Evolutionary conservation across 148 eudicot genomes (phyloP), one percentile per base, ranked within the genome.

Genomic region (Persicaria tinctoria): DNA sequence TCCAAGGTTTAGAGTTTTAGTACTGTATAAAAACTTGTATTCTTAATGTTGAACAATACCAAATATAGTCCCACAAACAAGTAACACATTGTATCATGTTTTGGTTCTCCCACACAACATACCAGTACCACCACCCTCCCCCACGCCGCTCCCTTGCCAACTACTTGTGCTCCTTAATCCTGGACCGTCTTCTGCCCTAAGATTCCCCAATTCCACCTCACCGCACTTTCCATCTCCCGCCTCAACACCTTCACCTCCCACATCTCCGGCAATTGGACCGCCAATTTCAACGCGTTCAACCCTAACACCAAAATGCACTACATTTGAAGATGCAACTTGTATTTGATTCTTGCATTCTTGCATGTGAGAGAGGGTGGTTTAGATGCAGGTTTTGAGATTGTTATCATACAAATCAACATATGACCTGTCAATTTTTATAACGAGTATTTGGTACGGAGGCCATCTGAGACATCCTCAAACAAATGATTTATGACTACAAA

Each of bases 131-230:
- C 59, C 73, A 84, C 76, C 5, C 46, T 70, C 76, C 47, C 79
- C 53, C 72, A 79, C 75, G 68, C 74, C 4, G 56, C 78, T 10
- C 90, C 75, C 87, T 87, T 74, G 86, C 89, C 80, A 78, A 84
- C 81, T 84, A 83, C 76, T 83, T 86, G 81, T 88, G 98, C 72
- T 90, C 88, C 73, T 57, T 91, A 73, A 75, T 91, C 76, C 0
- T 93, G 93, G 93, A 83, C 91, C 1, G 77, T 93, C 44, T 86
- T 93, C 79, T 92, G 98, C 46, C 98, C 98, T 1, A 84, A 85
- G n/a, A 49, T 87, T 82, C 98, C 97, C 32, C 53, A 78, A 20
- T 87, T 93, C 84, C 85, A 78, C 6, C 76, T 91, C 68, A 80
- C 80, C 46, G 82, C 92, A 0, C 45, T 83, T 20, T 20, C 92